Conservation (phyloP, 2,329 filamentous ascomycete species). For the Ceratocystis diversiconidia region DNA sequence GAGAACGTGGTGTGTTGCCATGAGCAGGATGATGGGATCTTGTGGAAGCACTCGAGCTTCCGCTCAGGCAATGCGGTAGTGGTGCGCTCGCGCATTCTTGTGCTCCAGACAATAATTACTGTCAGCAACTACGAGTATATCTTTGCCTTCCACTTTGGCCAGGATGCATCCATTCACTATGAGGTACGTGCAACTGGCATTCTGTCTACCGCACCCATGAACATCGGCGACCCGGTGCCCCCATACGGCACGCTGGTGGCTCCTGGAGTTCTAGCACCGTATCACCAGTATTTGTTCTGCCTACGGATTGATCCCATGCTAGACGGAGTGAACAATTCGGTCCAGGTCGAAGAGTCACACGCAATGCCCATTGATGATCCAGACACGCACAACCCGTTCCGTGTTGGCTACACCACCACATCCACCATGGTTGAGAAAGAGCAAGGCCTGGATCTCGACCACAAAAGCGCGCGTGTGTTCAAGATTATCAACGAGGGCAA, state of each 20-base stretch:
- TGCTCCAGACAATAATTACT: conserved; percentile 51
- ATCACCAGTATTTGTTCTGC: conserved; percentile 56
- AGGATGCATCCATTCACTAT: conserved; percentile 32
- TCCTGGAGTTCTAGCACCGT: conserved; percentile 47
- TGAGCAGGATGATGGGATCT: conserved; percentile 38
- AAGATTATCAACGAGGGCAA: conserved; percentile 34
- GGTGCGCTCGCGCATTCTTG: conserved; percentile 42
- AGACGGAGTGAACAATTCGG: conserved; percentile 43
- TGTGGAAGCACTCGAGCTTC: conserved; percentile 52
- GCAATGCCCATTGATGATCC: conserved; percentile 32
- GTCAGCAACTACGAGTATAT: conserved; percentile 51
- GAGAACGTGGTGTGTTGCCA: conserved; percentile 28
- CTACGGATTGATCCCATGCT: conserved; percentile 50
- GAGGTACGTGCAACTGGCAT: conserved; percentile 32
- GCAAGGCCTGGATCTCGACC: conserved; percentile 35
- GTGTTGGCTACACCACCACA: conserved; percentile 32
- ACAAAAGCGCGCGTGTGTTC: conserved; percentile 34
- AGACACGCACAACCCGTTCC: conserved; percentile 37
- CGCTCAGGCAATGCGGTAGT: conserved; percentile 45
- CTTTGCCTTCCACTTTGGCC: conserved; percentile 35
- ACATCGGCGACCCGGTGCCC: conserved; percentile 37
- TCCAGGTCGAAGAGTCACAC: conserved; percentile 29
- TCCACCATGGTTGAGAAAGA: conserved; percentile 32
- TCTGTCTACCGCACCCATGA: conserved; percentile 31
- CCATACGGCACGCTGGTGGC: conserved; percentile 49